Evolutionary conservation across 164 flowering plant species (phyloP), one percentile per base, ranked within the genome.

Genomic region (Euptelea pleiosperma): DNA sequence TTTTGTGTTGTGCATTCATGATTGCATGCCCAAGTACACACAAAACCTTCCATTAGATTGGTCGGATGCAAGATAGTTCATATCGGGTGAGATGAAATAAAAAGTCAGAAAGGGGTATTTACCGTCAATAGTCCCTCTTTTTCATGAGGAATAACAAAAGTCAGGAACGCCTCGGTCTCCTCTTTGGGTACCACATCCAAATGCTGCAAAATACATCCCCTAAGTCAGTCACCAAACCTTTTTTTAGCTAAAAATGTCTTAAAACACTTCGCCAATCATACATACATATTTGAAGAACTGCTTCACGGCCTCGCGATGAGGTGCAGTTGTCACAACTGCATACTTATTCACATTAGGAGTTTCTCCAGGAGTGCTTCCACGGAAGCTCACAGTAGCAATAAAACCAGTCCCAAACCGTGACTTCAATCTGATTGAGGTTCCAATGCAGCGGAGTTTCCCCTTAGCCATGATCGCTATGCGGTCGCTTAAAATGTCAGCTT

Each of bases 401-500:
- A 87, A 91, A 71, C 99, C 99, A 39, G 89, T 78, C 18, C 99
- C 96, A 76, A 91, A 94, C 48, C 79, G 64, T 51, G 98, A 89
- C 68, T 94, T 94, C 70, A 91, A 73, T 71, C 96, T 80, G 70
- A 87, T 87, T 24, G 97, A 94, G 62, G 89, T 91, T 60, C 99
- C 99, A 59, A 94, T 87, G 75, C 99, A 94, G 47, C 96, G 91
- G 11, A 91, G 90, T 67, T 77, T 85, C 46, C 99, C 99, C 77
- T 89, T 91, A 50, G 99, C 96, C 96, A 94, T 87, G 64, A 94
- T 94, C 35, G 94, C 99, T 52, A 94, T 87, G 7, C 94, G 86
- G 55, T 94, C 99, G 55, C 96, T 73, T 58, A 94, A 71, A 53
- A 94, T 79, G 67, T 91, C 99, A 39, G 99, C 99, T 79, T 94